These are phyloP conservation scores for Clonostachys rosea DNA, from an alignment of 2,329 filamentous ascomycete species.

Conservation along the genomic window DNA sequence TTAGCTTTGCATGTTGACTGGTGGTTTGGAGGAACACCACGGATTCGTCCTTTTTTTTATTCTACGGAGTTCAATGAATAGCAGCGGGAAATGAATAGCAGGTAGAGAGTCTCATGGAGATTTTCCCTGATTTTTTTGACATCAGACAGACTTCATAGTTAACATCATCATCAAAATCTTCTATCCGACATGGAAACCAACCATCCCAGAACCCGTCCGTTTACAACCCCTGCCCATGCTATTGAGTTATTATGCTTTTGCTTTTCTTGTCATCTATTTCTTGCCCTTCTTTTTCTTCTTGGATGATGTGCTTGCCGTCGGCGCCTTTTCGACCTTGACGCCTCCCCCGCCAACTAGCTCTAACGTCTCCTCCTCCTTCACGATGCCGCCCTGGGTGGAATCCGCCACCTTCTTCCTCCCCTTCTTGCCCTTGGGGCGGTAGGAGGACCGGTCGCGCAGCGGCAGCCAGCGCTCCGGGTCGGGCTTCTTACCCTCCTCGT, in stretches of 20 bases:
- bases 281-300: constrained; percentile 50
- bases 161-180: no score
- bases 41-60: not conserved
- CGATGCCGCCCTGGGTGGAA: constrained; percentile 79
- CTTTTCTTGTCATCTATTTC: constrained; percentile 33
- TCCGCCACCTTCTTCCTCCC: constrained; percentile 78
- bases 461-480: constrained; percentile 95
- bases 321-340: constrained; percentile 60
- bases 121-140: no score
- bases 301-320: constrained; percentile 29
- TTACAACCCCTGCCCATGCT: not conserved
- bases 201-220: no score
- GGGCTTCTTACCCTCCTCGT: constrained; percentile 71
- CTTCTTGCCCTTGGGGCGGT: constrained; percentile 88
- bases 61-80: not conserved
- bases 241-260: not conserved
- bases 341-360: constrained; percentile 60
- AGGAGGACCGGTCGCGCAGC: constrained; percentile 81
- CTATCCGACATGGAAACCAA: no score
- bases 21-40: no score
- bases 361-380: constrained; percentile 67
- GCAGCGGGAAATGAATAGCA: no score
- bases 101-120: no score
- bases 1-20: no score
- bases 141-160: no score